Conservation (phyloP, 441 rosid genomes). For the Populus hybrid region DNA sequence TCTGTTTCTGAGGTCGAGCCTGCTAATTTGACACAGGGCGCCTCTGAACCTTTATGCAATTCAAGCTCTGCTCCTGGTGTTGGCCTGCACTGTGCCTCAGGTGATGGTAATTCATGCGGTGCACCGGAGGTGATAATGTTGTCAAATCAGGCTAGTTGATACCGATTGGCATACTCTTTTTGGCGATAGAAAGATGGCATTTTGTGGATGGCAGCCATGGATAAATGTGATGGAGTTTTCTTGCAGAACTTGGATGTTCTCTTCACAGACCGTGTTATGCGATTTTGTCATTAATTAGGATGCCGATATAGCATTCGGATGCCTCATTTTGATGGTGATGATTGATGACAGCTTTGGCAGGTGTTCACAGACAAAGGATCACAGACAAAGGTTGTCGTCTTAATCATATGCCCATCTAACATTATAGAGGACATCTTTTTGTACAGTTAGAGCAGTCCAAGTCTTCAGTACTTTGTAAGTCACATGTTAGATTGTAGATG, state of each 20-base stretch:
- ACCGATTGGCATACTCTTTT: not conserved
- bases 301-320: not conserved
- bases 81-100: constrained; percentile 27
- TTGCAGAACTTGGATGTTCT: not conserved
- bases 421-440: not conserved
- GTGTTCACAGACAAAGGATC: not conserved
- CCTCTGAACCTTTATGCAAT: constrained; percentile 20
- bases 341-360: not conserved
- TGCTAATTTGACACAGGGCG: not conserved
- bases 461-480: not conserved
- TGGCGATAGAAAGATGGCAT: constrained; percentile 4
- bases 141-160: constrained; percentile 35
- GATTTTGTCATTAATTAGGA: not conserved
- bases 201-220: not conserved
- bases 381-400: not conserved
- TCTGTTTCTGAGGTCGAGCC: constrained; percentile 15
- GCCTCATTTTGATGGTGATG: not conserved
- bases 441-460: not conserved
- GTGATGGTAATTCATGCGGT: constrained; percentile 22
- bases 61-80: constrained; percentile 22
- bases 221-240: not conserved
- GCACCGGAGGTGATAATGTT: constrained; percentile 30
- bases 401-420: not conserved
- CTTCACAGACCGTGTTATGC: not conserved
- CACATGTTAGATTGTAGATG: constrained; percentile 3